Conservation (phyloP, 73 alveolate species). For the Paramecium octaurelia region DNA sequence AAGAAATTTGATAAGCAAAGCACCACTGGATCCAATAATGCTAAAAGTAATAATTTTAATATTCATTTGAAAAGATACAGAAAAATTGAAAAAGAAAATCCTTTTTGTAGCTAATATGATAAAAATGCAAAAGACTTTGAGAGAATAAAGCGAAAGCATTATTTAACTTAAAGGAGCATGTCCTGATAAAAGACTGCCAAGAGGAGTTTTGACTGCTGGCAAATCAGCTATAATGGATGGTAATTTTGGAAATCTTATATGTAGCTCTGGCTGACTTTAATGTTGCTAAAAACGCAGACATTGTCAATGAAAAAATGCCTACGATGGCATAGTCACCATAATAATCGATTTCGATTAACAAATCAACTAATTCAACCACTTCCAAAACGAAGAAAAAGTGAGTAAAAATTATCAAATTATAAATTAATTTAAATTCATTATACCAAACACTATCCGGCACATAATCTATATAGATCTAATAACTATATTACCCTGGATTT, state of each 20-base stretch:
- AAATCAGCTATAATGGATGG: conserved; percentile 58
- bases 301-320: conserved; percentile 47
- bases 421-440: background rate
- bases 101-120: conserved; percentile 52
- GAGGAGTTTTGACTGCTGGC: conserved; percentile 83
- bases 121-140: conserved; percentile 54
- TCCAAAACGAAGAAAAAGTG: background rate
- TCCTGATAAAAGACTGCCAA: conserved; percentile 91
- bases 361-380: background rate
- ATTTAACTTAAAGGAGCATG: conserved; percentile 91
- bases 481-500: background rate
- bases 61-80: conserved; percentile 10
- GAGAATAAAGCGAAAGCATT: conserved; percentile 86
- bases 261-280: conserved; percentile 43
- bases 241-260: background rate
- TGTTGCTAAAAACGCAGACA: background rate
- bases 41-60: conserved; percentile 64
- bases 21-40: conserved; percentile 31
- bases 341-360: background rate
- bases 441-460: background rate
- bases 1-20: background rate
- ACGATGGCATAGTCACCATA: background rate
- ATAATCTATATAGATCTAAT: background rate
- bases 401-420: background rate
- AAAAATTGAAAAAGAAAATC: conserved; percentile 39